Conservation (phyloP, 306 rosid genomes). For the Corylus avellana region DNA sequence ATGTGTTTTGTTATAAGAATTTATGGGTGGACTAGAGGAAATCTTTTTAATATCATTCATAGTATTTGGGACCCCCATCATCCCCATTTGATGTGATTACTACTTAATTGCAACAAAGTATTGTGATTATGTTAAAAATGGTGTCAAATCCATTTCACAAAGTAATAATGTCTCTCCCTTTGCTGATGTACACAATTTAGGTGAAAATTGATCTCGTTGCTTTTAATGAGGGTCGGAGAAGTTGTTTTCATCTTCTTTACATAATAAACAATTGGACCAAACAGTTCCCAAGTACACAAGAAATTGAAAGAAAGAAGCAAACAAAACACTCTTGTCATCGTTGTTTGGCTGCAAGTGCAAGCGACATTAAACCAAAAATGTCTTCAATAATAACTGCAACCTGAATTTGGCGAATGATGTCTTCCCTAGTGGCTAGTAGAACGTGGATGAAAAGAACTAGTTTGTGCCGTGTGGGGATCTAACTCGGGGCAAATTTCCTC, state of each 20-base stretch:
- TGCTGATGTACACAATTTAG: background rate
- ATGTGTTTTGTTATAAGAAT: background rate
- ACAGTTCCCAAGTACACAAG: background rate
- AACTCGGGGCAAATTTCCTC: constrained; percentile 15
- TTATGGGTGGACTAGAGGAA: background rate
- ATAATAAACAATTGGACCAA: background rate
- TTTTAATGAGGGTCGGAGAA: background rate
- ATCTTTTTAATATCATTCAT: constrained; percentile 1
- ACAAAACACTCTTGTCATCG: constrained; percentile 10
- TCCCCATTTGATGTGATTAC: background rate
- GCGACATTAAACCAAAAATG: constrained; percentile 7
- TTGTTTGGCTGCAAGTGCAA: constrained; percentile 17
- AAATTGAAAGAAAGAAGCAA: background rate
- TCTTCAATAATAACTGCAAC: background rate
- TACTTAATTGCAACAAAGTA: background rate
- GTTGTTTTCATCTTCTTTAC: background rate
- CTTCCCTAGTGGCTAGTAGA: background rate
- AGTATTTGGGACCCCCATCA: background rate
- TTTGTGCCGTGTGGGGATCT: constrained; percentile 21
- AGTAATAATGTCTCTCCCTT: background rate
- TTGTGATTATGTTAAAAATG: background rate
- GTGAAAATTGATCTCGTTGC: too few relatives aligned
- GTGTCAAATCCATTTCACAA: constrained; percentile 12
- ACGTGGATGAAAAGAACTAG: background rate
- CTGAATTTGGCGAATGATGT: constrained; percentile 3